phyloP scores from a whole-genome alignment of 2,329 filamentous ascomycete species.

The Xylariaceae sp. region DNA sequence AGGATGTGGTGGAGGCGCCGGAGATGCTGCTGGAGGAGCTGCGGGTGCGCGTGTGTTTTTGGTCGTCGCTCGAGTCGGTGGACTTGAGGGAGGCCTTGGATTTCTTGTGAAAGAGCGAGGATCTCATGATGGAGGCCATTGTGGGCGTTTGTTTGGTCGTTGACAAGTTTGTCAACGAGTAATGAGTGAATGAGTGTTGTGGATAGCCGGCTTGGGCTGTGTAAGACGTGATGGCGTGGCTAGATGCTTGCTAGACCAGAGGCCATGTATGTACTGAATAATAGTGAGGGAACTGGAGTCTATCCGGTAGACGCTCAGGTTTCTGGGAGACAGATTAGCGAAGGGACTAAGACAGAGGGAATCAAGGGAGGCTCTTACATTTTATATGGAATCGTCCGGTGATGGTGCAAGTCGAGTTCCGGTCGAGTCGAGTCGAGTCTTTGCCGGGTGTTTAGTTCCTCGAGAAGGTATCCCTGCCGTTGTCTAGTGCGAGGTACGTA shows the following conservation, averaged over 20 bases:
- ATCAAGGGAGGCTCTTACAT: background rate
- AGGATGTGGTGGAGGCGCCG: constrained; percentile 4
- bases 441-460: background rate
- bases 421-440: too few species aligned
- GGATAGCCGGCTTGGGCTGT: background rate
- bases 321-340: background rate
- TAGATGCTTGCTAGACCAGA: constrained; percentile 9
- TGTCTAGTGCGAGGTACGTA: too few species aligned
- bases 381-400: background rate
- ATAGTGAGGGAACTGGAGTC: background rate
- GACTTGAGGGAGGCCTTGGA: constrained; percentile 24
- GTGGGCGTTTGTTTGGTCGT: background rate
- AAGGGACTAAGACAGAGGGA: background rate
- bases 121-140: constrained; percentile 18
- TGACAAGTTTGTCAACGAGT: background rate
- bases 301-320: background rate
- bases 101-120: constrained; percentile 29
- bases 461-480: background rate
- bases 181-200: background rate
- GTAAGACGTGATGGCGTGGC: constrained; percentile 10
- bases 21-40: constrained; percentile 30
- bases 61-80: constrained; percentile 18
- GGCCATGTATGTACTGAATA: background rate
- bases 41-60: constrained; percentile 24
- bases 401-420: background rate